These are phyloP conservation scores for Fermentozyma sake DNA, from an alignment of 1,139 yeast species.

Conservation along the genomic window DNA sequence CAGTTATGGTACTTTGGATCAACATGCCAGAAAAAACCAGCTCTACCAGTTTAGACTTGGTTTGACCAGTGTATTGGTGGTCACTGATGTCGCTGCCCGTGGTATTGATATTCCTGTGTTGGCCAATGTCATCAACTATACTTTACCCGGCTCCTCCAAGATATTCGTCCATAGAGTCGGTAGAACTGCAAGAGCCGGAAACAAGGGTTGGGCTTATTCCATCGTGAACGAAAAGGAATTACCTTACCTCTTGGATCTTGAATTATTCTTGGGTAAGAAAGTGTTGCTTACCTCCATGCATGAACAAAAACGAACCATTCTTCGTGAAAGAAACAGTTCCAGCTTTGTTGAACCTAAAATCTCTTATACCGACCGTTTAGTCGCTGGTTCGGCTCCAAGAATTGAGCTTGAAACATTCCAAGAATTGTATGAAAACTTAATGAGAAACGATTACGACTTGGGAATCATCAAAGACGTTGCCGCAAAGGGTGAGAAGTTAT, in stretches of 20 bases:
- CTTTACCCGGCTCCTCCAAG: conserved; percentile 88
- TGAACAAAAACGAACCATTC: conserved; percentile 52
- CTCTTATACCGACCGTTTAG: conserved; percentile 72
- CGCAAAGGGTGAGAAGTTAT: conserved; percentile 80
- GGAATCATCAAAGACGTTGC: conserved; percentile 66
- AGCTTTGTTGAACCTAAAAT: conserved; percentile 48
- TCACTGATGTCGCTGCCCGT: conserved; percentile 98
- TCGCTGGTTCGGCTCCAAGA: conserved; percentile 82
- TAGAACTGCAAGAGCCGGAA: conserved; percentile 99
- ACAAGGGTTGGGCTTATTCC: conserved; percentile 96
- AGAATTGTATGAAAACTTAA: conserved; percentile 64
- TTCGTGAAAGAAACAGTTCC: conserved; percentile 42
- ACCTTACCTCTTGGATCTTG: conserved; percentile 87
- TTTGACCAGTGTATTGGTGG: conserved; percentile 76
- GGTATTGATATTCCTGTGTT: conserved; percentile 98
- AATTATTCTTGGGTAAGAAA: conserved; percentile 83
- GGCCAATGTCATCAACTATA: conserved; percentile 88
- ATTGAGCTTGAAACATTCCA: conserved; percentile 61
- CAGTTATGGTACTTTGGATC: conserved; percentile 93
- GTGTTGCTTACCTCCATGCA: conserved; percentile 67
- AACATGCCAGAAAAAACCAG: conserved; percentile 89
- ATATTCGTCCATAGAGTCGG: conserved; percentile 97
- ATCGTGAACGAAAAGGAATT: conserved; percentile 80
- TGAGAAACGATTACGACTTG: conserved; percentile 68
- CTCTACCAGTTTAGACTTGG: conserved; percentile 82